phyloP scores from a whole-genome alignment of 306 rosid species.

The Prinsepia uniflora region DNA sequence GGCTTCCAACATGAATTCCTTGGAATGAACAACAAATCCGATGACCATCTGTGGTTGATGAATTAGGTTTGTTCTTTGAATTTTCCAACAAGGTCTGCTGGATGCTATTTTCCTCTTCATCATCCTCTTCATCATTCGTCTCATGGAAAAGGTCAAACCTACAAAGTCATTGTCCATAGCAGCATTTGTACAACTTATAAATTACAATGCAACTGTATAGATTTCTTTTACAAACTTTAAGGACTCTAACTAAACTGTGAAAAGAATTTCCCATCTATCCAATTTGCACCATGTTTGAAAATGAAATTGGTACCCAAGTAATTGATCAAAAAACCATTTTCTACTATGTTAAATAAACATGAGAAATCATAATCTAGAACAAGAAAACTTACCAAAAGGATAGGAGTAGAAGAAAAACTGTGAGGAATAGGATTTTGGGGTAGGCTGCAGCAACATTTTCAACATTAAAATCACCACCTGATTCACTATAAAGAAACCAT shows the following conservation, averaged over 20 bases:
- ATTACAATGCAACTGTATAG: slow-evolving; percentile 21
- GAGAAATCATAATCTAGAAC: background rate
- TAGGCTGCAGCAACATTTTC: slow-evolving; percentile 46
- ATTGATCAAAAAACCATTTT: background rate
- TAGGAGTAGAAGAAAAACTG: slow-evolving; percentile 60
- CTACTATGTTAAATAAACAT: background rate
- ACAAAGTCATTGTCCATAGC: slow-evolving; percentile 39
- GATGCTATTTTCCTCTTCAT: slow-evolving; percentile 41
- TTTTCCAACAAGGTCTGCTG: slow-evolving; percentile 47
- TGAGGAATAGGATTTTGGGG: slow-evolving; percentile 59
- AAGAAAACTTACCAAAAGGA: slow-evolving; percentile 59
- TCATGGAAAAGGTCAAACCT: slow-evolving; percentile 87
- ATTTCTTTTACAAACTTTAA: background rate
- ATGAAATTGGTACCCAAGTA: background rate
- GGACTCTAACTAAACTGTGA: background rate
- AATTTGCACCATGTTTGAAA: background rate
- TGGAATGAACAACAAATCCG: slow-evolving; percentile 55
- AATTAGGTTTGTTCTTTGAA: slow-evolving; percentile 29
- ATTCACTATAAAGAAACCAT: slow-evolving; percentile 10
- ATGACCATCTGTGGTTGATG: slow-evolving; percentile 31
- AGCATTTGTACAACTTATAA: slow-evolving; percentile 30
- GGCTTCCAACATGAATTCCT: slow-evolving; percentile 49
- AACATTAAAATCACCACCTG: slow-evolving; percentile 25
- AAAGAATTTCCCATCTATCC: background rate
- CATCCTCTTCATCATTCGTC: slow-evolving; percentile 64